Conservation (phyloP, 371 early-diverging fungal species). For the Apophysomyces ossiformis region DNA sequence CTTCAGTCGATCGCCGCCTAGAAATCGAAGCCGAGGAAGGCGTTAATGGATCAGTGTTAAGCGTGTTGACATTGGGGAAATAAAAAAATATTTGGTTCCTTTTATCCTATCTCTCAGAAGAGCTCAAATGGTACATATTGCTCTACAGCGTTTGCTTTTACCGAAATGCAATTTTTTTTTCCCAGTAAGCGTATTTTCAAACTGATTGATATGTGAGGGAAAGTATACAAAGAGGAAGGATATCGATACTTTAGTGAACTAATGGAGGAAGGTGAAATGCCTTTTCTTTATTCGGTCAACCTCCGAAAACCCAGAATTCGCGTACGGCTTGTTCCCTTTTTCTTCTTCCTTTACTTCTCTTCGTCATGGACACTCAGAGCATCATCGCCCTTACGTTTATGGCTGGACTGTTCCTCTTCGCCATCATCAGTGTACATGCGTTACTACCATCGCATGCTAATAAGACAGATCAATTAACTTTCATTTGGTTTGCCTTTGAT, state of each 20-base stretch:
- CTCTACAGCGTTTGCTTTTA: no score
- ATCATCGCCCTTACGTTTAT: constrained; percentile 9
- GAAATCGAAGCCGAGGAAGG: constrained; percentile 19
- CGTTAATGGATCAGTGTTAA: constrained; percentile 15
- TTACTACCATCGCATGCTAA: constrained; percentile 35
- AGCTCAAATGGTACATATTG: no score
- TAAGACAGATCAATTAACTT: constrained; percentile 25
- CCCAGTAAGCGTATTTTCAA: no score
- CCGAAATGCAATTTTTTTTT: no score
- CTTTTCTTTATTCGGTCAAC: no score
- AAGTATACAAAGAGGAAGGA: no score
- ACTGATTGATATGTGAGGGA: no score
- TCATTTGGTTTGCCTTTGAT: constrained; percentile 37
- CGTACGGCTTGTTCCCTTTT: no score
- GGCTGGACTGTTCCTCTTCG: constrained; percentile 16
- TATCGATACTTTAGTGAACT: no score
- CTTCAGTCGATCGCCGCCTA: constrained; percentile 23
- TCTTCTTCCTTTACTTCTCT: not conserved
- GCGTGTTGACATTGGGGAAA: not conserved
- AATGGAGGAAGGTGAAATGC: no score
- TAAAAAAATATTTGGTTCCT: not conserved
- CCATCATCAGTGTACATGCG: constrained; percentile 10
- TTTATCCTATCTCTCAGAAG: no score
- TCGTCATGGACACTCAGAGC: not conserved
- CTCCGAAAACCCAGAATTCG: no score